Percentiles rank a stretch among this genome's conserved stretches.
phyloP scores from a whole-genome alignment of 208 protist species.

The Acanthamoeba castellanii region DNA sequence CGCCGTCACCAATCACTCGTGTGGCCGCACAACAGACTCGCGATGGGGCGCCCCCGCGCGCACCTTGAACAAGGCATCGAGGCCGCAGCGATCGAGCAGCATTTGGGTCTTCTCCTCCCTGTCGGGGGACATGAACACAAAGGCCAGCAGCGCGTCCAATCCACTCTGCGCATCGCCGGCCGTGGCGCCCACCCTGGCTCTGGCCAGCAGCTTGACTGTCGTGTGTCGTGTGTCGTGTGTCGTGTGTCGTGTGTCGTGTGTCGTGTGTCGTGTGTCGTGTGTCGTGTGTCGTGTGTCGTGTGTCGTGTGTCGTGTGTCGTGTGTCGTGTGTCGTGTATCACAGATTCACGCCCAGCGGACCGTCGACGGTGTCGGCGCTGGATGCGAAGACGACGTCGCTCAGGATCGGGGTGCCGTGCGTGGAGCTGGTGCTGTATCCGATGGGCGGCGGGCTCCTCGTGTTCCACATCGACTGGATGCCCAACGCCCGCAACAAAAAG shows the following conservation, averaged over 20 bases:
- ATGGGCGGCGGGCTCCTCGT: conserved; percentile 33
- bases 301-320: too few species aligned
- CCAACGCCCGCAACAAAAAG: too few species aligned
- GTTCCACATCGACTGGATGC: too few species aligned
- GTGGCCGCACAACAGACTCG: neutral
- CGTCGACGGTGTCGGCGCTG: neutral
- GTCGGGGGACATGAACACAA: neutral
- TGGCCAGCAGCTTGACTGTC: neutral
- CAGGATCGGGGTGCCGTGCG: too few species aligned
- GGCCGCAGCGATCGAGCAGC: neutral
- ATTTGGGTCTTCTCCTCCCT: neutral
- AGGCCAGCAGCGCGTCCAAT: neutral
- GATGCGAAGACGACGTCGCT: too few species aligned
- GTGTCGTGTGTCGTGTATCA: too few species aligned
- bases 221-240: too few species aligned
- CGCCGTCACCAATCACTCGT: too few species aligned
- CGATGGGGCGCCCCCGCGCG: neutral
- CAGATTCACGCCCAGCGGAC: neutral
- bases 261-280: neutral
- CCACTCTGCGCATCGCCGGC: neutral
- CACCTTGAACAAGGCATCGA: neutral
- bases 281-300: too few species aligned
- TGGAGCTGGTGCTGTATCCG: conserved; percentile 46
- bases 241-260: neutral
- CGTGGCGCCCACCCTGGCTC: neutral